Conservation (phyloP, 2,329 filamentous ascomycete species). For the Aspergillus sojae region DNA sequence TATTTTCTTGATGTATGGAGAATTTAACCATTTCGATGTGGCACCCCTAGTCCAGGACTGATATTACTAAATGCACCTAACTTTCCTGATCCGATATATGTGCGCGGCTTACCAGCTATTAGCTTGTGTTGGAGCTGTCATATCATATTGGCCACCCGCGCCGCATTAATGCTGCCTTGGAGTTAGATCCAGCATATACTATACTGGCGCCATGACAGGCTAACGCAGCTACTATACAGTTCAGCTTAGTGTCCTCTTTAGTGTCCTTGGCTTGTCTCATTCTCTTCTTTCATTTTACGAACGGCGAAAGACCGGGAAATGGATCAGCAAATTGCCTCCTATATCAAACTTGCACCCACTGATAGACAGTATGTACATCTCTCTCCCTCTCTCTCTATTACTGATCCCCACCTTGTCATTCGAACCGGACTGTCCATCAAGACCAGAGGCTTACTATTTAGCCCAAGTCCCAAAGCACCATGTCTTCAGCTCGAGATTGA, state of each 20-base stretch:
- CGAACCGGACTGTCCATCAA: no score
- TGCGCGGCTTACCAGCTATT: neutral
- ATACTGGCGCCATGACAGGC: neutral
- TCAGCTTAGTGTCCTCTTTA: no score
- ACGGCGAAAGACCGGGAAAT: neutral
- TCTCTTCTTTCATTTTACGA: neutral
- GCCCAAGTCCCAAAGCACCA: no score
- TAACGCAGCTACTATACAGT: no score
- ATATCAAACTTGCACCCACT: neutral
- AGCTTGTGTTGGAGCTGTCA: neutral
- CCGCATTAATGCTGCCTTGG: neutral
- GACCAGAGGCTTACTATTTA: no score
- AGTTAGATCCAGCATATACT: no score
- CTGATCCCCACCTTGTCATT: no score
- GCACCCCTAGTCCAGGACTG: neutral
- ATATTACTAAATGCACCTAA: neutral
- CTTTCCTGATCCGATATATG: neutral
- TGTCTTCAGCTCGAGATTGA: no score
- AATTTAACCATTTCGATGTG: neutral
- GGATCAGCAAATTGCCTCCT: neutral
- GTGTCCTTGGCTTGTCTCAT: neutral
- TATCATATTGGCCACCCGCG: no score
- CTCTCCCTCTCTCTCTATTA: neutral
- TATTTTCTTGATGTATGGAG: neutral
- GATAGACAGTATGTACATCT: neutral